These are phyloP conservation scores for Phaeosphaeria sp. DNA, from an alignment of 2,329 filamentous ascomycete species.

Conservation along the genomic window DNA sequence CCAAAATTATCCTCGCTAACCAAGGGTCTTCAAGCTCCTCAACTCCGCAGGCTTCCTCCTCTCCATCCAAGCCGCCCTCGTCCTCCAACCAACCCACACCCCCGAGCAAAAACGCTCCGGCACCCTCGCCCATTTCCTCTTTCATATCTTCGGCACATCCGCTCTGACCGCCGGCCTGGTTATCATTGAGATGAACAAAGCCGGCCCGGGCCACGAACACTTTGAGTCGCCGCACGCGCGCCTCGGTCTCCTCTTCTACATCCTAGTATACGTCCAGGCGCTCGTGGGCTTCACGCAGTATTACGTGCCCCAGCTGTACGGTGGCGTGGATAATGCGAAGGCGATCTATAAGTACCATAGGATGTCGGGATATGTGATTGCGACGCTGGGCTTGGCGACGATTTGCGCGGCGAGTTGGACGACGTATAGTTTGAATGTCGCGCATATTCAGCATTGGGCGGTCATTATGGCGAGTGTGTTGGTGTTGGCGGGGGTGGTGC, in stretches of 20 bases:
- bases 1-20: conserved; percentile 15
- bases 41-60: conserved; percentile 73
- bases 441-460: conserved; percentile 79
- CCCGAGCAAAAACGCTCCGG: conserved; percentile 73
- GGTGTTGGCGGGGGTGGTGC: conserved; percentile 73
- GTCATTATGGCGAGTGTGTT: conserved; percentile 71
- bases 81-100: conserved; percentile 87
- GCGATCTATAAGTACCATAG: conserved; percentile 90
- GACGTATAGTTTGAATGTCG: conserved; percentile 70
- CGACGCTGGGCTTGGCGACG: conserved; percentile 75
- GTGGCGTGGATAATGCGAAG: conserved; percentile 80
- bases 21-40: conserved; percentile 50
- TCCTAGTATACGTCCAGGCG: conserved; percentile 75
- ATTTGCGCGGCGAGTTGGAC: conserved; percentile 79
- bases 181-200: conserved; percentile 86
- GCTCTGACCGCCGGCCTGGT: conserved; percentile 69
- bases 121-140: conserved; percentile 69
- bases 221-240: conserved; percentile 84
- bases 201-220: conserved; percentile 69
- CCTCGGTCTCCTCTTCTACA: conserved; percentile 78
- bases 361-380: conserved; percentile 74
- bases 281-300: conserved; percentile 84
- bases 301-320: conserved; percentile 75
- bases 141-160: conserved; percentile 72
- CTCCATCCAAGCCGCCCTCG: conserved; percentile 78